Evolutionary conservation across 495 filamentous ascomycete species (phyloP), one percentile per base, ranked within the genome.

Genomic region (Penicillium herquei): DNA sequence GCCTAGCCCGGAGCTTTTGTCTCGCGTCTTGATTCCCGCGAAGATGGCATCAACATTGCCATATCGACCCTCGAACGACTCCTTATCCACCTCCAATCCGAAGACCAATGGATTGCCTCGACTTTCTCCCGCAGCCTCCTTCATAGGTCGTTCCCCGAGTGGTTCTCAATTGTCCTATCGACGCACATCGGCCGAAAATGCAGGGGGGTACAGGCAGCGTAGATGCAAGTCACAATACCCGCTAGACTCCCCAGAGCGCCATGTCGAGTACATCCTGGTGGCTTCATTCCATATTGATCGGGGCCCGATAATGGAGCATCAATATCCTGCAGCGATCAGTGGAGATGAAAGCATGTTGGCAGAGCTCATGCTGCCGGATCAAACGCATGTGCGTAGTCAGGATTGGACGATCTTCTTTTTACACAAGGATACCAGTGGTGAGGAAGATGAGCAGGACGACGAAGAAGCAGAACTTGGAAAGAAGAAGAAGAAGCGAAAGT

Each of bases 331-430:
- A 37, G 81, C 92, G 39, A 98, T 99, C 61, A 96, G 90, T 52
- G 92, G 92, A n/a, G 93, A 99, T 57, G 94, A 98, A 75, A 84
- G 87, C 69, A 98, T 98, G 94, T 78, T 99, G 58, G 94, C 94
- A 13, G 94, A 98, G 72, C 84, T 99, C 67, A 99, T 99, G 94
- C 80, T 99, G 59, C 94, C 94, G 1, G 94, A 99, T 75, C 93
- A 97, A 70, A 91, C 92, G 26, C 94, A 99, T 73, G 87, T 93
- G 34, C 82, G 95, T 31, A 93, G 87, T 64, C 92, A 97, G 70
- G 94, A 99, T 70, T 99, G 94, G 94, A 99, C 94, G 33, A 96
- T 98, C 12, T 99, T 99, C 75, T 99, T 99, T 63, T 66, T 99
- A 46, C 94, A 98, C 66, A 98, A 98, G 68, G 95, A 98, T 68